Evolutionary conservation across 1,139 yeast genomes (phyloP), one percentile per base, ranked within the genome.

Genomic region (Nakaseomyces nivariensis): DNA sequence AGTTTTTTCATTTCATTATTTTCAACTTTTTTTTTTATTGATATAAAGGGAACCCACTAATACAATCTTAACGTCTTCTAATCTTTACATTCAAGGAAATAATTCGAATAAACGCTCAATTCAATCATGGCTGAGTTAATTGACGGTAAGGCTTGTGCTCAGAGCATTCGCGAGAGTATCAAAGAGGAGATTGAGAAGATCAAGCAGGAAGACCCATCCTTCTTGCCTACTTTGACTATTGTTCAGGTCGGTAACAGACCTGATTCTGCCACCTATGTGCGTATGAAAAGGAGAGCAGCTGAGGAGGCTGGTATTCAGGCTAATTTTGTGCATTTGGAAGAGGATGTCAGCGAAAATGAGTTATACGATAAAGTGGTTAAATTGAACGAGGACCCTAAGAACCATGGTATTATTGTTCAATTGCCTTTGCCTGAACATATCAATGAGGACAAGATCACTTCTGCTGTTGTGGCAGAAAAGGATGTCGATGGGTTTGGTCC

Each of bases 401-500:
- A 89, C 46, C 95, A 92, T 63, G 99, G 98, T 52, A 77, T 94
- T 49, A 75, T 92, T 57, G 87, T 92, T 49, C 98, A 92, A 71
- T 76, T 92, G 62, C 98, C 98, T 4, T 72, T 92, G 51, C 98
- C 98, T 26, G 69, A 69, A 9, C 94, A 86, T 61, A 74, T 92
- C 57, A 79, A 87, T 65, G 97, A 90, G 69, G 76, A 81, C 52
- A 76, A 73, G 59, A 75, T 92, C 58, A 90, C 97, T 48, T 78
- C 79, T 57, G 79, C 90, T 24, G 96, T 92, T 32, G 67, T 74
- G 44, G 77, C 89, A 22, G 77, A 75, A 50, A 92, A 92, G 72
- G 99, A 92, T 62, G 97, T 94, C 46, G 99, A 92, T 66, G 99
- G 98, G 1, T 92, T 92, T 63, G 95, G 94, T 48, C 85, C 95